These are phyloP conservation scores for Nitzschia sp. DNA, from an alignment of 108 stramenopile genomes.

Conservation along the genomic window DNA sequence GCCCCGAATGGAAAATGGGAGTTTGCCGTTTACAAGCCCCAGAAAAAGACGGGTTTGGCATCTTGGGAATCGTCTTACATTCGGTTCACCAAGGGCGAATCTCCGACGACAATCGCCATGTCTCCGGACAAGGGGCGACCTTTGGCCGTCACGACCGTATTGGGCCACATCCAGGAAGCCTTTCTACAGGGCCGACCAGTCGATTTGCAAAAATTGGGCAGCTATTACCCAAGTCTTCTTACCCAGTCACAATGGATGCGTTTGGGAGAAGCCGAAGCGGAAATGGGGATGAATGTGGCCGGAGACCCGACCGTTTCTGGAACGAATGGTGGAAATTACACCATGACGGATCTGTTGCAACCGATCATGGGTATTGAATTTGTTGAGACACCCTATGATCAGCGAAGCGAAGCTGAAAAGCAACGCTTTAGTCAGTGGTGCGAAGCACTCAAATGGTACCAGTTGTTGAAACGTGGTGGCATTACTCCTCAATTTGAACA, in stretches of 20 bases:
- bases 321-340: constrained; percentile 41
- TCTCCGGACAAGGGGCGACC: constrained; percentile 58
- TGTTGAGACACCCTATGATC: constrained; percentile 49
- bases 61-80: constrained; percentile 73
- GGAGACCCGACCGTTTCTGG: constrained; percentile 67
- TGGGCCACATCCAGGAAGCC: constrained; percentile 66
- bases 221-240: constrained; percentile 23
- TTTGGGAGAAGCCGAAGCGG: constrained; percentile 46
- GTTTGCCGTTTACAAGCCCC: constrained; percentile 65
- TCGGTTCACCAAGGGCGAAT: constrained; percentile 61
- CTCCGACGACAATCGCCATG: constrained; percentile 73
- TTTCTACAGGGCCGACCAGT: constrained; percentile 54
- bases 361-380: constrained; percentile 65
- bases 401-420: constrained; percentile 49
- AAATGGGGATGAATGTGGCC: constrained; percentile 51
- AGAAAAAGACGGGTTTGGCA: constrained; percentile 75
- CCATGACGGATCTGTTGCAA: constrained; percentile 61
- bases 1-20: constrained; percentile 55
- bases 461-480: constrained; percentile 50
- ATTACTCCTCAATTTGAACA: constrained; percentile 42
- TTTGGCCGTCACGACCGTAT: constrained; percentile 69
- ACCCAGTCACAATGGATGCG: constrained; percentile 62
- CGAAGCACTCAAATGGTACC: constrained; percentile 61
- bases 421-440: constrained; percentile 55
- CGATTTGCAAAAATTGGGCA: constrained; percentile 48